Evolutionary conservation across 176 grass and related monocot species (phyloP).

Genomic region (Hsuehochloa calcarea): DNA sequence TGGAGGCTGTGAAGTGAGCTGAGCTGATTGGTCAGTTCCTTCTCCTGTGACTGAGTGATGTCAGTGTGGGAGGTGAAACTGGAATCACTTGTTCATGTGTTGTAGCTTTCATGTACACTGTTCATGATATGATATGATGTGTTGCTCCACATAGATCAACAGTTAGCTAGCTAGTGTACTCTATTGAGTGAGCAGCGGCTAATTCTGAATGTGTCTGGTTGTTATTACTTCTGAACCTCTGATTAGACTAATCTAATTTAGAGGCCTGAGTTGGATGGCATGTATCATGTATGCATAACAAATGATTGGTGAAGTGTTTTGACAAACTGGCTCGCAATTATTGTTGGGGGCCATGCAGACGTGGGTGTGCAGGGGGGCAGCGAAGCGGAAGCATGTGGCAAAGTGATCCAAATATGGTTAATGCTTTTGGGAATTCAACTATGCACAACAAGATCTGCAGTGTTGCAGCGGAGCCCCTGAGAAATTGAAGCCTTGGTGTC

Average conservation of each 20-base stretch:
- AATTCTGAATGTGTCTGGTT: background rate
- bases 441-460: conserved; percentile 16
- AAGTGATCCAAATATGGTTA: conserved; percentile 27
- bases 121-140: background rate
- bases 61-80: conserved; percentile 8
- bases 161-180: background rate
- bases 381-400: conserved; percentile 45
- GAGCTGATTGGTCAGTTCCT: background rate
- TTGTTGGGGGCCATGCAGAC: background rate
- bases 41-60: background rate
- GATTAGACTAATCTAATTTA: background rate
- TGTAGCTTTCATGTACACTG: background rate
- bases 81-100: background rate
- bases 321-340: conserved; percentile 14
- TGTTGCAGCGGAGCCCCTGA: conserved; percentile 2
- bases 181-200: background rate
- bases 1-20: background rate
- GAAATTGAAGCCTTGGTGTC: background rate
- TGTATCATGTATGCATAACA: background rate
- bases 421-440: background rate
- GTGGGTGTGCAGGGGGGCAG: conserved; percentile 48
- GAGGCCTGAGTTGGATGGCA: background rate
- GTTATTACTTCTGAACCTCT: background rate
- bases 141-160: background rate
- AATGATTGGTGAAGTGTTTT: background rate